phyloP scores from a whole-genome alignment of 2,329 filamentous ascomycete genomes.

The Tolypocladium guangdongense region DNA sequence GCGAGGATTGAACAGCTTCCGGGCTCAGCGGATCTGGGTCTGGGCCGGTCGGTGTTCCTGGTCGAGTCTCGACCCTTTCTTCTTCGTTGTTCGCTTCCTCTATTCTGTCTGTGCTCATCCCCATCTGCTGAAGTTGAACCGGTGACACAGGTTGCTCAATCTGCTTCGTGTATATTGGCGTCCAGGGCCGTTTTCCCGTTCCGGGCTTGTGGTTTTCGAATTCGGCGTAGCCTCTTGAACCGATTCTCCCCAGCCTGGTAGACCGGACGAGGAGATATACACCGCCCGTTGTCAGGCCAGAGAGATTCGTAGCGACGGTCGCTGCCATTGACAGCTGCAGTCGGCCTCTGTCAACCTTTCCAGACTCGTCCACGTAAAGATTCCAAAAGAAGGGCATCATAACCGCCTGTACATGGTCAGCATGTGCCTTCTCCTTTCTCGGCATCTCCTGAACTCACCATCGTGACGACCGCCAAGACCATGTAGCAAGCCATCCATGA shows the following conservation, averaged over 20 bases:
- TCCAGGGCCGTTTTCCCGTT: conserved; percentile 1
- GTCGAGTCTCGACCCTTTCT: not conserved
- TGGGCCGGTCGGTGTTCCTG: not conserved
- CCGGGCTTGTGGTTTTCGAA: conserved; percentile 30
- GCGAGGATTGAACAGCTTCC: not conserved
- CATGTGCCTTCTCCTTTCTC: not conserved
- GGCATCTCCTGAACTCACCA: conserved; percentile 31
- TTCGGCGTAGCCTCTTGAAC: conserved; percentile 28
- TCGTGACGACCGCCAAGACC: conserved; percentile 42
- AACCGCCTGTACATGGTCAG: conserved; percentile 32
- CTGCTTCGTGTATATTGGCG: conserved; percentile 9
- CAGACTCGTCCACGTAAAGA: conserved; percentile 33
- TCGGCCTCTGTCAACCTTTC: conserved; percentile 19
- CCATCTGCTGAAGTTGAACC: not conserved
- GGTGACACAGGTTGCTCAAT: conserved; percentile 10
- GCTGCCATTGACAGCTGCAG: conserved; percentile 49
- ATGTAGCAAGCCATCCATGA: conserved; percentile 63
- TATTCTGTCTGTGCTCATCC: not conserved
- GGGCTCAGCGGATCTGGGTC: not conserved
- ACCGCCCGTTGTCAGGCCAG: conserved; percentile 53
- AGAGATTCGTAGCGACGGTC: conserved; percentile 54
- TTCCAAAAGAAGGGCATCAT: conserved; percentile 54
- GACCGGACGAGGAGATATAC: conserved; percentile 58
- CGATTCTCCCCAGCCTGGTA: conserved; percentile 46
- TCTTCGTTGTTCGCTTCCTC: not conserved